A percentile compares a stretch with the other conserved stretches of the same genome.
phyloP scores from a whole-genome alignment of 768 basidiomycete species.

The Lentinula sp. region DNA sequence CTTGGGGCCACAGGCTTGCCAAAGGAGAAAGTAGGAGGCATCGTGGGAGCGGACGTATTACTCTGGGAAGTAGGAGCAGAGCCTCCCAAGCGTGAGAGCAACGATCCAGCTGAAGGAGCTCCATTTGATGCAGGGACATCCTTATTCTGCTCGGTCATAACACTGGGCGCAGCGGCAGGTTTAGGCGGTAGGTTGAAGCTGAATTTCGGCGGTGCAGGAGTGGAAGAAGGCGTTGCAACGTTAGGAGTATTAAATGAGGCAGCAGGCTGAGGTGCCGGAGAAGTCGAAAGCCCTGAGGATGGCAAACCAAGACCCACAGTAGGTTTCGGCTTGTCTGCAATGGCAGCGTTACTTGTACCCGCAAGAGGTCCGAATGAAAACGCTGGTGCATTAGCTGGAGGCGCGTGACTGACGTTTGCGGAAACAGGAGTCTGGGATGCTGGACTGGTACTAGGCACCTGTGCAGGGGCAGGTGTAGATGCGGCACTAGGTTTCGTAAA shows the following conservation, averaged over 20 bases:
- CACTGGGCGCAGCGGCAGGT: background rate
- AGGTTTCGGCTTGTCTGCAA: constrained; percentile 8
- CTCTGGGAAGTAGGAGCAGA: constrained; percentile 10
- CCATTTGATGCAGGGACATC: background rate
- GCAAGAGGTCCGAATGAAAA: constrained; percentile 16
- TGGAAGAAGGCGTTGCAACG: background rate
- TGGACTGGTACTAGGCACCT: constrained; percentile 9
- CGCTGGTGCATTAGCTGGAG: constrained; percentile 6
- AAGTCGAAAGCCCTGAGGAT: constrained; percentile 3
- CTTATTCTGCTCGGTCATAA: constrained; percentile 10
- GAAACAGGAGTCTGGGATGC: constrained; percentile 1
- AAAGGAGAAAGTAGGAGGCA: constrained; percentile 14
- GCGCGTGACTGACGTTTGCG: constrained; percentile 6
- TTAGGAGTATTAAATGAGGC: background rate
- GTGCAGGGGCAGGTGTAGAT: constrained; percentile 5
- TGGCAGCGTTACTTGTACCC: background rate
- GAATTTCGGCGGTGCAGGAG: constrained; percentile 8
- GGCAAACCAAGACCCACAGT: constrained; percentile 9
- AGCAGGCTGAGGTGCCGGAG: constrained; percentile 4
- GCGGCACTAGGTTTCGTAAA: constrained; percentile 13
- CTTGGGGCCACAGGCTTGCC: constrained; percentile 6
- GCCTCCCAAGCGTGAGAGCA: constrained; percentile 4
- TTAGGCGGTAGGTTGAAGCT: constrained; percentile 7
- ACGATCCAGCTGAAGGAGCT: constrained; percentile 12
- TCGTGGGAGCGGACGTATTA: constrained; percentile 7